phyloP scores from a whole-genome alignment of 805 yeast genomes.

The Suhomyces xylopsoci region DNA sequence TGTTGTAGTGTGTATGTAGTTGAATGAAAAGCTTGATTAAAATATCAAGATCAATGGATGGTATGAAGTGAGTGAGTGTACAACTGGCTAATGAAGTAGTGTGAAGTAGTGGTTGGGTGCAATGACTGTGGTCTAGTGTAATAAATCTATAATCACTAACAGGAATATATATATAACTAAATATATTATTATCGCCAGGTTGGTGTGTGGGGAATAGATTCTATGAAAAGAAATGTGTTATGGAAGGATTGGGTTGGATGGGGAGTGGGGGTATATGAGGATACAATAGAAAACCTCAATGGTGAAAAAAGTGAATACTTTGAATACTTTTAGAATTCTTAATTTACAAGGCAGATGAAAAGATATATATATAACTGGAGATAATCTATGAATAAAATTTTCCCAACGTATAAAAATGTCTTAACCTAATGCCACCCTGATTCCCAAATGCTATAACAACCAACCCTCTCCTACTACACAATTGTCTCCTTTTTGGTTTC shows the following conservation, averaged over 20 bases:
- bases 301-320: background rate
- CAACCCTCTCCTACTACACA: background rate
- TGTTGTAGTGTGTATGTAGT: background rate
- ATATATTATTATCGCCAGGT: background rate
- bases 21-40: background rate
- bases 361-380: slow-evolving; percentile 4
- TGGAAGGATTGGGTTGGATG: background rate
- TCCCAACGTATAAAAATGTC: background rate
- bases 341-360: slow-evolving; percentile 1
- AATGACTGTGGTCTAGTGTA: background rate
- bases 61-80: background rate
- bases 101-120: background rate
- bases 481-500: slow-evolving; percentile 5
- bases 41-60: background rate
- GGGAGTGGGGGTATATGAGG: background rate
- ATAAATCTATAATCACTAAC: background rate
- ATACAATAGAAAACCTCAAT: background rate
- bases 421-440: slow-evolving; percentile 1
- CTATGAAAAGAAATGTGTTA: background rate
- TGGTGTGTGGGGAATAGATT: background rate
- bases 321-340: background rate
- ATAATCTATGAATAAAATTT: background rate
- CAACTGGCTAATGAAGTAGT: background rate
- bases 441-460: slow-evolving; percentile 4
- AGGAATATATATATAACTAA: slow-evolving; percentile 1